Evolutionary conservation across 306 rosid genomes (phyloP).

Genomic region (Acacia confusa): DNA sequence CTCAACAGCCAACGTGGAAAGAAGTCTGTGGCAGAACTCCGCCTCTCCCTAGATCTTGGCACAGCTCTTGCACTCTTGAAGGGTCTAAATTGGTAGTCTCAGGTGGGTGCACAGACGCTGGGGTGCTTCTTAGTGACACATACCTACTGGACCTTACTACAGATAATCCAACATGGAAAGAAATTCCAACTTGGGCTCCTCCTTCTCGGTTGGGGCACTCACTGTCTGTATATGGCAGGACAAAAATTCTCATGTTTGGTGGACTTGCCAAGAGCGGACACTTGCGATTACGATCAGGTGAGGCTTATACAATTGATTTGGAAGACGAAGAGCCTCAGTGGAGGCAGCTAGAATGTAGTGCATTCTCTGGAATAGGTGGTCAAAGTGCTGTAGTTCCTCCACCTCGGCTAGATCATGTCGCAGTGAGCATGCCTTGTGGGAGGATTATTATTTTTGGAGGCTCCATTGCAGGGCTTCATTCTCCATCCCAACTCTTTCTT

Average conservation of each 20-base stretch:
- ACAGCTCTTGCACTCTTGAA: slow-evolving; percentile 91
- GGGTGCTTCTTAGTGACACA: slow-evolving; percentile 87
- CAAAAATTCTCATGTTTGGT: slow-evolving; percentile 93
- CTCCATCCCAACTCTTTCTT: slow-evolving; percentile 94
- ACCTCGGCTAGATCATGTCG: slow-evolving; percentile 93
- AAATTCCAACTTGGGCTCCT: slow-evolving; percentile 88
- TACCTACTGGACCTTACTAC: slow-evolving; percentile 73
- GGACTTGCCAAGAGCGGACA: slow-evolving; percentile 97
- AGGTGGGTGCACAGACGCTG: slow-evolving; percentile 94
- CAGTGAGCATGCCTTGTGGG: slow-evolving; percentile 99
- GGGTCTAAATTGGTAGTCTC: slow-evolving; percentile 94
- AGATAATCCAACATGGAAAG: slow-evolving; percentile 84
- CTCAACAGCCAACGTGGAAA: slow-evolving; percentile 95
- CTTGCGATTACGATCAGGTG: slow-evolving; percentile 79
- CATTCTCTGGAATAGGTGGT: slow-evolving; percentile 69
- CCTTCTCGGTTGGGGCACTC: slow-evolving; percentile 96
- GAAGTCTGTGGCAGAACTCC: slow-evolving; percentile 87
- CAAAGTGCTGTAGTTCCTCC: slow-evolving; percentile 91
- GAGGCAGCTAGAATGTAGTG: slow-evolving; percentile 82
- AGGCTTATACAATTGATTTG: slow-evolving; percentile 84
- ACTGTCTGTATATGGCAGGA: slow-evolving; percentile 82
- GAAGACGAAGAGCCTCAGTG: slow-evolving; percentile 81
- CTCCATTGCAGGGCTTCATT: slow-evolving; percentile 91
- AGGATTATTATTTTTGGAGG: slow-evolving; percentile 92
- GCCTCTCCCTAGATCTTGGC: slow-evolving; percentile 97